Evolutionary conservation across 257 asterid genomes (phyloP).

Genomic region (Scutellaria minor): DNA sequence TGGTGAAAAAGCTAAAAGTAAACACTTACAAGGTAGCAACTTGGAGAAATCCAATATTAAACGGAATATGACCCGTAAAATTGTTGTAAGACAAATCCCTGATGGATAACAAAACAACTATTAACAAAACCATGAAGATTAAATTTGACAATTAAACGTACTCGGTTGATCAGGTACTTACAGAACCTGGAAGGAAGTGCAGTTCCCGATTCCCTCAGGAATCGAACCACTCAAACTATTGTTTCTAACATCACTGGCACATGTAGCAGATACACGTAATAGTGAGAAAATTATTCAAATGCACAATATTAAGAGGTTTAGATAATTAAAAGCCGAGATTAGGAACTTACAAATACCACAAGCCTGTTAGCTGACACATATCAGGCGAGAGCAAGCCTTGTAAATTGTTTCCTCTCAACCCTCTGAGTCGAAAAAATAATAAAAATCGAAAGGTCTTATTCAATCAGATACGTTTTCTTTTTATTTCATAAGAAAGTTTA

Average conservation of each 20-base stretch:
- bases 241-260: slow-evolving; percentile 86
- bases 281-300: not conserved
- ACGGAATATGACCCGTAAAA: slow-evolving; percentile 82
- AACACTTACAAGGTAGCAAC: slow-evolving; percentile 92
- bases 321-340: not conserved
- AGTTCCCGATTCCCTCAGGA: slow-evolving; percentile 86
- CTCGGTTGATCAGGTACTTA: slow-evolving; percentile 53
- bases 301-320: not conserved
- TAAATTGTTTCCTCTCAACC: slow-evolving; percentile 86
- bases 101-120: not conserved
- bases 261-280: not conserved
- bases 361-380: slow-evolving; percentile 91
- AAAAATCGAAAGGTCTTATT: not conserved
- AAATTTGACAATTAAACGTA: not conserved
- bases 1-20: not conserved
- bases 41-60: slow-evolving; percentile 97
- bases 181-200: slow-evolving; percentile 98
- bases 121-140: slow-evolving; percentile 8
- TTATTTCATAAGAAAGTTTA: not conserved
- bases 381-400: slow-evolving; percentile 89
- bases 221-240: slow-evolving; percentile 90
- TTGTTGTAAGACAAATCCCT: slow-evolving; percentile 95
- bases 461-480: not conserved
- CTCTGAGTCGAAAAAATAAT: slow-evolving; percentile 45
- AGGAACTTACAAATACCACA: slow-evolving; percentile 97